Conservation (phyloP, 2,329 filamentous ascomycete species). For the Aspergillus aculeatus region DNA sequence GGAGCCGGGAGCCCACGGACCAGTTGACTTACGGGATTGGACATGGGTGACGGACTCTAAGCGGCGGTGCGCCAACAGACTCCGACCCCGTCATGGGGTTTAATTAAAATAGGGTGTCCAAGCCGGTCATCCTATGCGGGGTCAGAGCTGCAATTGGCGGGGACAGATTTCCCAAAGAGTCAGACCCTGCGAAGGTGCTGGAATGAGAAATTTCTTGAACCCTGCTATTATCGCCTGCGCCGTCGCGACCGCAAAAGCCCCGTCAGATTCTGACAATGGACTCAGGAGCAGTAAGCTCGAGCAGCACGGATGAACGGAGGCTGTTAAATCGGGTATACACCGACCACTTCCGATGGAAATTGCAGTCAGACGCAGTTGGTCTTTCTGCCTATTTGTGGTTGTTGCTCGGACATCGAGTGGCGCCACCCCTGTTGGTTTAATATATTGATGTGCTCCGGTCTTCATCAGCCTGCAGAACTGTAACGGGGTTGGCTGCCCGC, state of each 20-base stretch:
- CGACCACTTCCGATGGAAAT: not conserved
- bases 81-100: slow-evolving; percentile 4
- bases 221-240: not conserved
- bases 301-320: slow-evolving; percentile 3
- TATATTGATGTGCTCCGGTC: not conserved
- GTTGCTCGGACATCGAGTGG: not conserved
- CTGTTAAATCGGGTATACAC: not conserved
- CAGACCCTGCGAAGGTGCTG: not conserved
- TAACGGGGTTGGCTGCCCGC: not conserved
- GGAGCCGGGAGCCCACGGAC: not conserved
- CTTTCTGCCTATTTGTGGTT: not conserved
- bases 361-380: not conserved
- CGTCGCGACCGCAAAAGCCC: not conserved
- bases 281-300: slow-evolving; percentile 6
- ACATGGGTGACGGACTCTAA: not conserved
- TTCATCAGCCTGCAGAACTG: not conserved
- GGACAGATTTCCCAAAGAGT: not conserved
- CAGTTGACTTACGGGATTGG: not conserved
- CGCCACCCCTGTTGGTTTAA: not conserved
- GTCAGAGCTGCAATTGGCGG: slow-evolving; percentile 3
- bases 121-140: slow-evolving; percentile 2
- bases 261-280: not conserved
- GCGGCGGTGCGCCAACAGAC: not conserved
- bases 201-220: not conserved
- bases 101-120: slow-evolving; percentile 4